A percentile compares a stretch with the other conserved stretches of the same genome.
phyloP scores from a whole-genome alignment of 1,139 yeast species.

The Hyphopichia burtonii region DNA sequence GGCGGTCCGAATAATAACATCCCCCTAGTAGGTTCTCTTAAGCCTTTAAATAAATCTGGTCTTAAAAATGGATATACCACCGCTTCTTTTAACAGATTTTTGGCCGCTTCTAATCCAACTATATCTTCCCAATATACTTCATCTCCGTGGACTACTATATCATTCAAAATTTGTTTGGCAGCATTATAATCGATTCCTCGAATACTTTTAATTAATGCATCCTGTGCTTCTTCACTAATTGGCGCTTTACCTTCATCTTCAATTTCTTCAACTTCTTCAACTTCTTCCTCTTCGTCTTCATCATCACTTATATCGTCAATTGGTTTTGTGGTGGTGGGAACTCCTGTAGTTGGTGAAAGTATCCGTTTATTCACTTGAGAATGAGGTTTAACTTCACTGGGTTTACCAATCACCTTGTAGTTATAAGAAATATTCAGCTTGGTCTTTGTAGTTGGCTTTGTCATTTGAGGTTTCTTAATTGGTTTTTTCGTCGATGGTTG shows the following conservation, averaged over 20 bases:
- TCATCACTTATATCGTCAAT: slow-evolving; percentile 30
- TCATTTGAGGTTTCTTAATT: no score
- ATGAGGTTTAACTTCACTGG: slow-evolving; percentile 4
- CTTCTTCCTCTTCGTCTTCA: slow-evolving; percentile 15
- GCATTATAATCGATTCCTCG: slow-evolving; percentile 43
- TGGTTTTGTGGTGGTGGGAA: slow-evolving; percentile 2
- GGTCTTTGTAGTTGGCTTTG: no score
- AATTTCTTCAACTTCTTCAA: slow-evolving; percentile 7
- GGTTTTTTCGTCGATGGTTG: slow-evolving; percentile 9
- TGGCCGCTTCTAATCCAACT: slow-evolving; percentile 90
- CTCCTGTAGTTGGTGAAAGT: slow-evolving; percentile 14
- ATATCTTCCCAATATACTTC: slow-evolving; percentile 97
- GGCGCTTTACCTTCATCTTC: slow-evolving; percentile 12
- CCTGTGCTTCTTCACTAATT: slow-evolving; percentile 68
- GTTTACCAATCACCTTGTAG: slow-evolving; percentile 14
- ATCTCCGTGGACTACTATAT: slow-evolving; percentile 91
- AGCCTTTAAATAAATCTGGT: slow-evolving; percentile 88
- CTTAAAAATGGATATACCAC: slow-evolving; percentile 94
- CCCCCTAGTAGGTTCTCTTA: slow-evolving; percentile 95
- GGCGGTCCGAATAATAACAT: slow-evolving; percentile 98
- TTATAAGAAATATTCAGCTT: slow-evolving; percentile 29
- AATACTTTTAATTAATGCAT: slow-evolving; percentile 35
- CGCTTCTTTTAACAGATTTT: slow-evolving; percentile 87
- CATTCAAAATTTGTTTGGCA: slow-evolving; percentile 73
- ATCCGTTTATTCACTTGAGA: slow-evolving; percentile 6